phyloP scores from a whole-genome alignment of 306 rosid genomes.

The Ammopiptanthus mongolicus region DNA sequence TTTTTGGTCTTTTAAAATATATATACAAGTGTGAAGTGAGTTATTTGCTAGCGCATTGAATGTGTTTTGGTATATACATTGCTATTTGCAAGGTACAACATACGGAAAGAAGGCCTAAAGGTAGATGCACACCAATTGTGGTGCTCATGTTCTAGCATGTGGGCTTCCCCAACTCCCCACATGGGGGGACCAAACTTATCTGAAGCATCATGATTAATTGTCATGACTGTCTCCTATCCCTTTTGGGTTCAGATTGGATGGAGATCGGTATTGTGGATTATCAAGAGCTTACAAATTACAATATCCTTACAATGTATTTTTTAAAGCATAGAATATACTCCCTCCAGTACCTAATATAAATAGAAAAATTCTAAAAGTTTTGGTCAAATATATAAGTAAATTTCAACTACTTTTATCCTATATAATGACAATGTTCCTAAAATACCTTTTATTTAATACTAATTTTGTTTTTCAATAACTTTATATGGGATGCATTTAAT shows the following conservation, averaged over 20 bases:
- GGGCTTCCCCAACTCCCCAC: background rate
- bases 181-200: background rate
- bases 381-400: no score
- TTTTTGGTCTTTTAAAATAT: background rate
- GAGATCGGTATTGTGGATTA: background rate
- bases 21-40: background rate
- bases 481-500: no score
- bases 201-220: background rate
- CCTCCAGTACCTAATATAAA: no score
- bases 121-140: background rate
- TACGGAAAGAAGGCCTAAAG: background rate
- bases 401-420: no score
- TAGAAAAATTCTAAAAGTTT: no score
- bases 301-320: no score
- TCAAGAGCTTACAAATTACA: background rate
- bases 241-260: background rate
- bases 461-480: no score
- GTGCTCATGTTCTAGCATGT: constrained; percentile 2
- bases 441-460: no score
- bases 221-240: background rate
- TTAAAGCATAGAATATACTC: no score
- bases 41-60: background rate
- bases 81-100: background rate
- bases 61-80: background rate
- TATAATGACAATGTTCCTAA: no score